Evolutionary conservation across 768 basidiomycete species (phyloP).

Genomic region (Trametes cubensis): DNA sequence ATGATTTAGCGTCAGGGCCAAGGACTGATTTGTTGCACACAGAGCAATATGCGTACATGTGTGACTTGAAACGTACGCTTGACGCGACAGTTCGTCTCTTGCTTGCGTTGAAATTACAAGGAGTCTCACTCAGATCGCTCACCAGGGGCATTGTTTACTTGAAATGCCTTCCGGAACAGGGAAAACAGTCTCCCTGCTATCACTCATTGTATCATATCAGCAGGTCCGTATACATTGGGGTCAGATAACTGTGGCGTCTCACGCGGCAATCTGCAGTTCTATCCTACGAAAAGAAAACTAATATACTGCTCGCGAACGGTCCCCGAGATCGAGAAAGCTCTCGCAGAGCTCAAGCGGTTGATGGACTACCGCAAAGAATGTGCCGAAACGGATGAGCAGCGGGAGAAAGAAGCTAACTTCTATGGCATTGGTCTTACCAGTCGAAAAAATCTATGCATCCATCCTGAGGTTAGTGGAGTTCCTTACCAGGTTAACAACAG

Average conservation of each 20-base stretch:
- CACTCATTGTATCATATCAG: constrained; percentile 96
- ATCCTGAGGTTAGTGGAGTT: constrained; percentile 74
- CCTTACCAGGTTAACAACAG: not conserved
- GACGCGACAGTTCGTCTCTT: constrained; percentile 79
- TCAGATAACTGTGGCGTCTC: not conserved
- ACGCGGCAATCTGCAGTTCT: constrained; percentile 61
- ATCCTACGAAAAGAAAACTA: constrained; percentile 89
- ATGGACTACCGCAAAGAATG: constrained; percentile 82
- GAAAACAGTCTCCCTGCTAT: constrained; percentile 95
- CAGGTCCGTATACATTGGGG: constrained; percentile 53
- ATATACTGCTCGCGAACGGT: constrained; percentile 99
- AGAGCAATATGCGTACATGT: constrained; percentile 99
- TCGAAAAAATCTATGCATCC: constrained; percentile 94
- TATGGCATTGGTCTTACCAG: constrained; percentile 92
- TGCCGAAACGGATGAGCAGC: constrained; percentile 75
- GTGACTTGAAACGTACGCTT: constrained; percentile 93
- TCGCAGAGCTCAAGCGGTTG: constrained; percentile 91
- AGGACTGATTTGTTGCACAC: not conserved
- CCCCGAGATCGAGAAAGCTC: constrained; percentile 97
- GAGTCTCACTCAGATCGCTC: constrained; percentile 3
- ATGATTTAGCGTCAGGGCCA: not conserved
- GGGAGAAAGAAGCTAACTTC: constrained; percentile 77
- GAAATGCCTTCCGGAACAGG: constrained; percentile 99
- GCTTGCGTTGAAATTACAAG: constrained; percentile 2
- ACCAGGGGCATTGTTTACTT: constrained; percentile 96